Evolutionary conservation across 2,329 filamentous ascomycete genomes (phyloP).

Genomic region (Hymenoscyphus occultus): DNA sequence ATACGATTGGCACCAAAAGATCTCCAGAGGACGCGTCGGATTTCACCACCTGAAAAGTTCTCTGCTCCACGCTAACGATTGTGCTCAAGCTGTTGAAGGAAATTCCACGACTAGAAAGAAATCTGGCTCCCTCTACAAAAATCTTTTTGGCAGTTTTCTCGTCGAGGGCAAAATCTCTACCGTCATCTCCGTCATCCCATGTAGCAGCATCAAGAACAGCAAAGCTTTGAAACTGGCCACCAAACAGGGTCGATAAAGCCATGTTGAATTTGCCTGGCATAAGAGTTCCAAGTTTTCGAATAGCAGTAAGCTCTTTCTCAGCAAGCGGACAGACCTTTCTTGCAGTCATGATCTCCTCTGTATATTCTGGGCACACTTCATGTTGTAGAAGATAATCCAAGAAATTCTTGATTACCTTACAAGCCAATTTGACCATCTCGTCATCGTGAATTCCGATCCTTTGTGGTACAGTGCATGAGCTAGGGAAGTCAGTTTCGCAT

Average conservation of each 20-base stretch:
- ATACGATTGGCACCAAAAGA: constrained; percentile 45
- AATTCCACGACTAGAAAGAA: neutral
- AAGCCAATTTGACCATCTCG: constrained; percentile 54
- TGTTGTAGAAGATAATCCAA: constrained; percentile 84
- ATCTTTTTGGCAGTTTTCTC: constrained; percentile 5
- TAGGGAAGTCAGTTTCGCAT: constrained; percentile 31
- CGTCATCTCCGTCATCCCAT: constrained; percentile 21
- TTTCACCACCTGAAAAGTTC: constrained; percentile 57
- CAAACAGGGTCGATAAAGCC: constrained; percentile 69
- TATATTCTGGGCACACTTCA: constrained; percentile 80
- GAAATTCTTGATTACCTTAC: constrained; percentile 76
- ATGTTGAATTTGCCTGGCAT: constrained; percentile 79
- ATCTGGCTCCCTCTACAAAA: neutral
- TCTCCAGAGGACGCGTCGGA: neutral
- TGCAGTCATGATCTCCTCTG: constrained; percentile 62
- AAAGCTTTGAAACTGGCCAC: constrained; percentile 40
- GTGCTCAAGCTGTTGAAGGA: neutral
- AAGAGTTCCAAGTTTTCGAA: constrained; percentile 47
- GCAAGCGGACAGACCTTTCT: constrained; percentile 64
- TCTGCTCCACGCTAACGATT: constrained; percentile 43
- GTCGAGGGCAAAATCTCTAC: constrained; percentile 29
- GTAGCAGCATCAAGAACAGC: constrained; percentile 15
- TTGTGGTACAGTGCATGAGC: constrained; percentile 55
- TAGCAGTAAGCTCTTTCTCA: constrained; percentile 61
- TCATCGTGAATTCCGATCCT: constrained; percentile 54